Evolutionary conservation across 768 basidiomycete species (phyloP).

Genomic region (Mycena alexandri): DNA sequence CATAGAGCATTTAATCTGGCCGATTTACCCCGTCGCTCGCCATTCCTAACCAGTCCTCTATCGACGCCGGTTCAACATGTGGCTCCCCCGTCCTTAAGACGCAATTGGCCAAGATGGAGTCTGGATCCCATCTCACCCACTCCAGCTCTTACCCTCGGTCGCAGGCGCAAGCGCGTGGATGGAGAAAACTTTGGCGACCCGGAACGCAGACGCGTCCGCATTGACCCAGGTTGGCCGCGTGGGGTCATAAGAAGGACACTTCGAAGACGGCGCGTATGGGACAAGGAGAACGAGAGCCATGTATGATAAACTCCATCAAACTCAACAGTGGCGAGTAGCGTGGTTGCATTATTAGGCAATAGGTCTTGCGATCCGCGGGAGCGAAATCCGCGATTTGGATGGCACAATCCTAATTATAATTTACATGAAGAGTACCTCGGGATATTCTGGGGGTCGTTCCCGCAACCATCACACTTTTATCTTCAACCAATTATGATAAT

Average conservation of each 20-base stretch:
- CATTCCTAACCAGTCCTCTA: slow-evolving; percentile 2
- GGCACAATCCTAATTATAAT: too few relatives aligned
- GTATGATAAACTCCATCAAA: not conserved
- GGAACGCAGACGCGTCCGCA: not conserved
- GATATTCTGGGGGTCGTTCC: too few relatives aligned
- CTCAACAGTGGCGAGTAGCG: too few relatives aligned
- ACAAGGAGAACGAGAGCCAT: slow-evolving; percentile 26
- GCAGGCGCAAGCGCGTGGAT: slow-evolving; percentile 6
- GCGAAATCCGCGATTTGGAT: too few relatives aligned
- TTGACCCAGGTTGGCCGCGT: slow-evolving; percentile 23
- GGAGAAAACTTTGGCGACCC: not conserved
- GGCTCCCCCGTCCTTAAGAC: not conserved
- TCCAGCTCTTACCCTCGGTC: not conserved
- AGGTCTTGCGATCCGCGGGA: too few relatives aligned
- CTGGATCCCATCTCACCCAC: not conserved
- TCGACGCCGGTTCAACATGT: slow-evolving; percentile 1
- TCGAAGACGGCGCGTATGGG: not conserved
- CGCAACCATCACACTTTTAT: too few relatives aligned
- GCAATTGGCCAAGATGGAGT: not conserved
- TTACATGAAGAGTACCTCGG: too few relatives aligned
- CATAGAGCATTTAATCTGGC: not conserved
- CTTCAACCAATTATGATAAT: too few relatives aligned
- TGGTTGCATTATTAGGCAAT: too few relatives aligned
- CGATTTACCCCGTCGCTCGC: not conserved
- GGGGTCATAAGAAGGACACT: slow-evolving; percentile 8